phyloP scores from a whole-genome alignment of 2,329 filamentous ascomycete genomes.

The Calcarisporium arbuscula region DNA sequence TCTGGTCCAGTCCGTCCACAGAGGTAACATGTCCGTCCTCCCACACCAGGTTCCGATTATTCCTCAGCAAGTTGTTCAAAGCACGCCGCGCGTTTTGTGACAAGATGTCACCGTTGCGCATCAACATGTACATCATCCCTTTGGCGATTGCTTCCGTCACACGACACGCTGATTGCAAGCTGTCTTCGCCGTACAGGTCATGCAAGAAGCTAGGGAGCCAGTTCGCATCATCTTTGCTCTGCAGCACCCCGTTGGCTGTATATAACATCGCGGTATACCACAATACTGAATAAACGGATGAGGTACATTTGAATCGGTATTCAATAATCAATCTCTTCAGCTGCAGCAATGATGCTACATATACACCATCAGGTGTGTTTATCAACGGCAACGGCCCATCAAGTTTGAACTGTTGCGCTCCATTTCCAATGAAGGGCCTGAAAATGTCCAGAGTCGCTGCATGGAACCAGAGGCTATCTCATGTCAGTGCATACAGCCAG shows the following conservation, averaged over 20 bases:
- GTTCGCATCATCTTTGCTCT: constrained; percentile 19
- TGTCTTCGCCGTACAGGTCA: constrained; percentile 32
- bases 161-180: constrained; percentile 26
- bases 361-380: constrained; percentile 24
- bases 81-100: constrained; percentile 19
- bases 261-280: constrained; percentile 35
- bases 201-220: constrained; percentile 29
- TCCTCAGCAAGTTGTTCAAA: constrained; percentile 17
- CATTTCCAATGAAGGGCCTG: constrained; percentile 13
- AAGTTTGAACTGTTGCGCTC: constrained; percentile 5
- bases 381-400: constrained; percentile 27
- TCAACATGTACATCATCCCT: constrained; percentile 28
- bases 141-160: constrained; percentile 27
- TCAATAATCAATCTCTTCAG: constrained; percentile 30
- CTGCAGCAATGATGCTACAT: constrained; percentile 27
- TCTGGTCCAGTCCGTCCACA: no score
- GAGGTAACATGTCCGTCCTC: no score
- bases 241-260: constrained; percentile 29
- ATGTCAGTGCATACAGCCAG: no score
- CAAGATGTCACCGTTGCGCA: constrained; percentile 25
- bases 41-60: no score
- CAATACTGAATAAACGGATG: constrained; percentile 28
- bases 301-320: constrained; percentile 25
- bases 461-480: constrained; percentile 32
- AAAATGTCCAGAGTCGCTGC: constrained; percentile 30